Percentiles rank a stretch among this genome's conserved stretches.
phyloP scores from a whole-genome alignment of 1,284 basidiomycete genomes.

The Nidula niveotomentosa region DNA sequence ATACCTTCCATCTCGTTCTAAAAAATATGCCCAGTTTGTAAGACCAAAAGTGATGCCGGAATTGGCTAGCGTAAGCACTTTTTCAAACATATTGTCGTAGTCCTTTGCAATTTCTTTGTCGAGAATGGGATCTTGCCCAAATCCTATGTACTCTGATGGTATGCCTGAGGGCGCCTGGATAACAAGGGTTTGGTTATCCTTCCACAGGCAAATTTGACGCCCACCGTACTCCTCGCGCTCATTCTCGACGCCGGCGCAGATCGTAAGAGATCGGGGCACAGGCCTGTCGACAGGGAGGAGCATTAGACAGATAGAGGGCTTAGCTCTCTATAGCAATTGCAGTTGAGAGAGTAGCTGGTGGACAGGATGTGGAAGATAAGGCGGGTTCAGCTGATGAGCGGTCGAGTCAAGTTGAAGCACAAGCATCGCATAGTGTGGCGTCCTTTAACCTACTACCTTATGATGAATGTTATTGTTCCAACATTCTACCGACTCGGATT shows the following conservation, averaged over 20 bases:
- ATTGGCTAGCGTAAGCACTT: slow-evolving; percentile 3
- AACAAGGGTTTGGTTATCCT: slow-evolving; percentile 33
- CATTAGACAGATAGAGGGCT: not conserved
- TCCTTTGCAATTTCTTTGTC: not conserved
- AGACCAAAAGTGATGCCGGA: slow-evolving; percentile 35
- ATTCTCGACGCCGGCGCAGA: not conserved
- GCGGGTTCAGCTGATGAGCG: no score
- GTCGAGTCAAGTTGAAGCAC: no score
- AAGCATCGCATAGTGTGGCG: no score
- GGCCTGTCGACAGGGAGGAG: not conserved
- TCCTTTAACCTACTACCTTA: no score
- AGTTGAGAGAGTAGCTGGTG: no score
- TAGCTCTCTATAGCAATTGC: no score
- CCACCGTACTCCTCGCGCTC: slow-evolving; percentile 7
- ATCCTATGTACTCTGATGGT: not conserved
- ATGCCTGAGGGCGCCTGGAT: slow-evolving; percentile 32
- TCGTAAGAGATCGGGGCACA: not conserved
- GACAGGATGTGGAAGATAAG: no score
- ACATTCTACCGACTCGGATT: no score
- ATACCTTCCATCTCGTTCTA: slow-evolving; percentile 21
- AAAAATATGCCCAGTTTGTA: slow-evolving; percentile 45
- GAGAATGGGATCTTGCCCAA: not conserved
- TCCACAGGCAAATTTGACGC: slow-evolving; percentile 16
- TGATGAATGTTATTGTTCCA: no score
- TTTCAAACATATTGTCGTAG: not conserved